Evolutionary conservation across 306 rosid species (phyloP).

Genomic region (Morella rubra): DNA sequence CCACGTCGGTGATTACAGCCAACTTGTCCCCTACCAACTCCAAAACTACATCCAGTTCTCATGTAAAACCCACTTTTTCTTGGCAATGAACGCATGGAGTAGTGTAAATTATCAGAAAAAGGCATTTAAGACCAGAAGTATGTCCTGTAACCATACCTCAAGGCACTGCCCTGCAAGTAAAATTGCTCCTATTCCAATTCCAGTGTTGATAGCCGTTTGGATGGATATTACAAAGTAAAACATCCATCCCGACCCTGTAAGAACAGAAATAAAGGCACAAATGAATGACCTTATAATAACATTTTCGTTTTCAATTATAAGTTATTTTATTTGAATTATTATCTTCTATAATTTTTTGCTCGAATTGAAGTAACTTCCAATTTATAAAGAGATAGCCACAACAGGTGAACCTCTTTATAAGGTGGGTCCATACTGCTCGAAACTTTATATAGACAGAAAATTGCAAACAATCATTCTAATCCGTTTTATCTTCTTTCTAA

Average conservation of each 20-base stretch:
- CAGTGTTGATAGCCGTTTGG: conserved; percentile 88
- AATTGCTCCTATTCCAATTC: conserved; percentile 85
- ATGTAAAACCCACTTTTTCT: no score
- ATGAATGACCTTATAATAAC: no score
- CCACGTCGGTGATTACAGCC: background rate
- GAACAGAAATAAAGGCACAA: background rate
- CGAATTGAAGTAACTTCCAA: no score
- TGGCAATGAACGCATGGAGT: background rate
- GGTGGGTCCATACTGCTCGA: no score
- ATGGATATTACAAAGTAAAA: conserved; percentile 85
- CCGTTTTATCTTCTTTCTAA: no score
- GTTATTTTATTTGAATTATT: no score
- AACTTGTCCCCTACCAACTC: background rate
- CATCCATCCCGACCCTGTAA: conserved; percentile 89
- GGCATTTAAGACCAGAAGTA: background rate
- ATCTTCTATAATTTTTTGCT: no score
- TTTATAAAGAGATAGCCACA: no score
- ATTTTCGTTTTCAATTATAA: no score
- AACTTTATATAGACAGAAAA: no score
- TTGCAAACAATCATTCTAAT: no score
- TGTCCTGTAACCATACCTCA: conserved; percentile 41
- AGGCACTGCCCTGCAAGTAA: conserved; percentile 77
- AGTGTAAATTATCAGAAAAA: background rate
- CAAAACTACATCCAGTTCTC: background rate
- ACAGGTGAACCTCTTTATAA: no score